phyloP scores from a whole-genome alignment of 768 basidiomycete genomes.

The Lentinula aciculospora region DNA sequence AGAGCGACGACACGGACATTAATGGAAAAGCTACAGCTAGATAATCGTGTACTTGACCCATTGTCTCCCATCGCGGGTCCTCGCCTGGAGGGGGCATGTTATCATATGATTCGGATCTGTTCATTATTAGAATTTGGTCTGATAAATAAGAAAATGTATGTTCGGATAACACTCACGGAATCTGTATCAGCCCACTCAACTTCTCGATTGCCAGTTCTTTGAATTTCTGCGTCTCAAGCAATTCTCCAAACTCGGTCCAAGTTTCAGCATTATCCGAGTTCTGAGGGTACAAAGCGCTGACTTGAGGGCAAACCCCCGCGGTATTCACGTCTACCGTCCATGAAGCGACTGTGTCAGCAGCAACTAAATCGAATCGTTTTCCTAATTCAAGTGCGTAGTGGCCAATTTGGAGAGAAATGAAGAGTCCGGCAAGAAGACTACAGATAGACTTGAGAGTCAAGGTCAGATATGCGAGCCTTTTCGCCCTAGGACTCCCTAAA shows the following conservation, averaged over 20 bases:
- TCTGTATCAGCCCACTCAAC: slow-evolving; percentile 32
- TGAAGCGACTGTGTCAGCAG: not conserved
- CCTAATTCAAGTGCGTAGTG: not conserved
- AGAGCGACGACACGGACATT: slow-evolving; percentile 34
- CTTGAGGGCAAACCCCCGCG: slow-evolving; percentile 26
- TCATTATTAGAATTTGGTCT: not conserved
- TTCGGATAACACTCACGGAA: slow-evolving; percentile 32
- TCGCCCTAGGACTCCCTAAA: no score
- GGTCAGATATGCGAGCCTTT: not conserved
- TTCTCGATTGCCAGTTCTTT: slow-evolving; percentile 25
- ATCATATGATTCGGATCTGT: slow-evolving; percentile 48
- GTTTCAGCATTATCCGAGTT: slow-evolving; percentile 22
- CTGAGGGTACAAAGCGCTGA: slow-evolving; percentile 21
- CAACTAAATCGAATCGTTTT: not conserved
- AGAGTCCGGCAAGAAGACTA: not conserved
- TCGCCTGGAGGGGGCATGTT: slow-evolving; percentile 39
- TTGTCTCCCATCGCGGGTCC: slow-evolving; percentile 43
- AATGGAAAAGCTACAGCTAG: slow-evolving; percentile 45
- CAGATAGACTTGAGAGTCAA: not conserved
- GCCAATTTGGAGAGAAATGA: not conserved
- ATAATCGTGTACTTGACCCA: slow-evolving; percentile 34
- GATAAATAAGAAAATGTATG: not conserved
- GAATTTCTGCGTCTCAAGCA: slow-evolving; percentile 29
- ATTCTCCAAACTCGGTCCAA: slow-evolving; percentile 24
- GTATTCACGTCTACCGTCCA: not conserved